Conservation (phyloP, 345 rosid genomes). For the Gossypioides kirkii region DNA sequence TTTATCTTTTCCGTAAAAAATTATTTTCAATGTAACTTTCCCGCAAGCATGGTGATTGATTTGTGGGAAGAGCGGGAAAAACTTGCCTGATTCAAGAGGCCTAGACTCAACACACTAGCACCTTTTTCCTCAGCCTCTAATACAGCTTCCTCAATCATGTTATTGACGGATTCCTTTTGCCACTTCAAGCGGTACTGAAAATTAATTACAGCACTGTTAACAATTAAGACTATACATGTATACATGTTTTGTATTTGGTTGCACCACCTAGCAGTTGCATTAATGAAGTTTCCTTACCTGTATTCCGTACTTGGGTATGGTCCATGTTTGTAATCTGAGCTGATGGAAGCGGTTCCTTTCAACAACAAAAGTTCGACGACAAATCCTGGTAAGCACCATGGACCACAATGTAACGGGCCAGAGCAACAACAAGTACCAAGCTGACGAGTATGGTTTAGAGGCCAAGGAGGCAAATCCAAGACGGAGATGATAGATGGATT, state of each 20-base stretch:
- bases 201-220: neutral
- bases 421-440: neutral
- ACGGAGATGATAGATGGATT: neutral
- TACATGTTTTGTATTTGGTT: neutral
- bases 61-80: neutral
- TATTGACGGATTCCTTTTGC: conserved; percentile 22
- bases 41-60: neutral
- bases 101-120: conserved; percentile 35
- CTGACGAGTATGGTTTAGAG: neutral
- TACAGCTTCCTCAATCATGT: conserved; percentile 48
- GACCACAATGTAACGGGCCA: conserved; percentile 15
- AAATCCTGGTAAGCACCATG: conserved; percentile 27
- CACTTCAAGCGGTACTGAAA: conserved; percentile 38
- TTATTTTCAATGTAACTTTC: neutral
- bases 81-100: conserved; percentile 44
- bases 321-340: conserved; percentile 66
- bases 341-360: conserved; percentile 49
- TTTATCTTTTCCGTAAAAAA: too few relatives aligned
- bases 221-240: neutral
- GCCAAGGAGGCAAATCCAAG: neutral
- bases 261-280: neutral
- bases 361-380: conserved; percentile 36
- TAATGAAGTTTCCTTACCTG: conserved; percentile 37
- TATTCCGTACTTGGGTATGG: conserved; percentile 50
- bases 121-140: conserved; percentile 54